A percentile compares a stretch with the other conserved stretches of the same genome.
phyloP scores from a whole-genome alignment of 495 filamentous ascomycete species.

The Pseudevernia furfuracea region DNA sequence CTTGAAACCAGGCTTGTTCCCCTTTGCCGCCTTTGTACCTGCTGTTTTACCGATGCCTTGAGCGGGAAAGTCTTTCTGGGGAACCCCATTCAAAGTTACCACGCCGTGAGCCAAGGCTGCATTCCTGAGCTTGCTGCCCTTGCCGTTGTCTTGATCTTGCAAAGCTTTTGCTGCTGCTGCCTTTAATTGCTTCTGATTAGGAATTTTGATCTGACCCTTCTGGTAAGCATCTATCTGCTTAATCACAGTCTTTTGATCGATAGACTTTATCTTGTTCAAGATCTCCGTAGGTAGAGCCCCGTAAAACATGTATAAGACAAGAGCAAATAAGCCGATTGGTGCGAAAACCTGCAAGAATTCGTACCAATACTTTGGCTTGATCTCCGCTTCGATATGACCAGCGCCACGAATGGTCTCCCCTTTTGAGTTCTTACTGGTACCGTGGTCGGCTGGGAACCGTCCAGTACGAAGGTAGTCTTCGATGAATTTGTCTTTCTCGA shows the following conservation, averaged over 20 bases:
- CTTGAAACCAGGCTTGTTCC: neutral
- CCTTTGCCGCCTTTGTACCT: neutral
- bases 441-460: conserved; percentile 55
- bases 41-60: neutral
- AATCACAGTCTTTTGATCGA: conserved; percentile 22
- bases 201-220: conserved; percentile 23
- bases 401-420: conserved; percentile 24
- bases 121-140: conserved; percentile 17
- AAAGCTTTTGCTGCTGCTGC: conserved; percentile 19
- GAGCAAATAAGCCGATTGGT: conserved; percentile 27
- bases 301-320: conserved; percentile 30
- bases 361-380: conserved; percentile 39
- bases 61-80: conserved; percentile 9
- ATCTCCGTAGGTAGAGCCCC: conserved; percentile 26
- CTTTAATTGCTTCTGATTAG: conserved; percentile 21
- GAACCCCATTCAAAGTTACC: conserved; percentile 17
- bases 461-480: conserved; percentile 63
- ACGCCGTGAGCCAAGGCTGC: conserved; percentile 18
- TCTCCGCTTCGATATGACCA: conserved; percentile 40
- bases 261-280: conserved; percentile 21
- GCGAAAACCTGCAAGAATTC: conserved; percentile 46
- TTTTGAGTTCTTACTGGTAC: conserved; percentile 21
- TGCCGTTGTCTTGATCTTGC: conserved; percentile 18
- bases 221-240: conserved; percentile 24
- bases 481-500: conserved; percentile 70